These are phyloP conservation scores for Trifolium repens DNA, from an alignment of 306 rosid species.

Conservation along the genomic window DNA sequence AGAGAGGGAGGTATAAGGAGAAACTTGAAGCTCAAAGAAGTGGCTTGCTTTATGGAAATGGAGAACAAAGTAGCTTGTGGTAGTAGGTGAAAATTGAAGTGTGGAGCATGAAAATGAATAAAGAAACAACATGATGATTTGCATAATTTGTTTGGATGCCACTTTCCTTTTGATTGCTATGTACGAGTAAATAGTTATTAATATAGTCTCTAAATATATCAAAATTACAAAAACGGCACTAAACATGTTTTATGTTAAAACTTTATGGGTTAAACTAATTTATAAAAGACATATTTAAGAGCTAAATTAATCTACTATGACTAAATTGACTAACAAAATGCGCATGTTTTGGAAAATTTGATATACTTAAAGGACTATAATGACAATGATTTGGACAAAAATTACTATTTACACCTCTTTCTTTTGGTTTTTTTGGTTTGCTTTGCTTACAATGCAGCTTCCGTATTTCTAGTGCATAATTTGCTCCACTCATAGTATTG, in stretches of 20 bases:
- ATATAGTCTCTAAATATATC: not conserved
- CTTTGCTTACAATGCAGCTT: constrained; percentile 71
- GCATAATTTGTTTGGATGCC: constrained; percentile 45
- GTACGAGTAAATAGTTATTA: too few species aligned
- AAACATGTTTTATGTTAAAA: not conserved
- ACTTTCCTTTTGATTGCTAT: constrained; percentile 33
- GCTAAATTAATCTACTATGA: too few species aligned
- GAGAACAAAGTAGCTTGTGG: constrained; percentile 38
- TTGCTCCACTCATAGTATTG: constrained; percentile 59
- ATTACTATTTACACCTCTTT: not conserved
- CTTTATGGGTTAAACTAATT: not conserved
- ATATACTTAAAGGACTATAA: not conserved
- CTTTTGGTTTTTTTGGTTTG: not conserved
- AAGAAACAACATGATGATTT: constrained; percentile 40
- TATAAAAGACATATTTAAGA: not conserved
- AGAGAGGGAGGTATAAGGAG: constrained; percentile 41
- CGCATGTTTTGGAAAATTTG: not conserved
- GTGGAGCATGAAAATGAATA: constrained; percentile 46
- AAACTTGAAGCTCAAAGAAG: constrained; percentile 44
- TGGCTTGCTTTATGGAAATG: constrained; percentile 36
- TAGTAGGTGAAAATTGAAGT: constrained; percentile 56
- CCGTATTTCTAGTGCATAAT: constrained; percentile 51
- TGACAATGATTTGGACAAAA: not conserved
- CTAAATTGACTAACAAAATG: not conserved
- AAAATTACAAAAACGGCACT: not conserved